phyloP scores from a whole-genome alignment of 2,329 filamentous ascomycete genomes.

The Xylaria sp. region DNA sequence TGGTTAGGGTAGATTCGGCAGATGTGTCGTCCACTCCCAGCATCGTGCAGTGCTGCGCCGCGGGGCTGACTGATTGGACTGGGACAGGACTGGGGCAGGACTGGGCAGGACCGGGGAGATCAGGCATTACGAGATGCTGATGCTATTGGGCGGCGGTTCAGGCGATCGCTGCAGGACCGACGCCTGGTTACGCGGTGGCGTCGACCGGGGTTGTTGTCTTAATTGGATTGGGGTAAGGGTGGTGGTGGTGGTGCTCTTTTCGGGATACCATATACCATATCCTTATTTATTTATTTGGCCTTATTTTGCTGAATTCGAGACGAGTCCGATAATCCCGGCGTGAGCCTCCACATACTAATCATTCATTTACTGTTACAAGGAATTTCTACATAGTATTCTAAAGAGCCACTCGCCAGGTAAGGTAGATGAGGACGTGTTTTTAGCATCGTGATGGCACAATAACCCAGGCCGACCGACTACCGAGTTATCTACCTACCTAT shows the following conservation, averaged over 20 bases:
- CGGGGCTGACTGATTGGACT: conserved; percentile 28
- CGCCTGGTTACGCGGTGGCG: conserved; percentile 29
- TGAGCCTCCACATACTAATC: conserved; percentile 2
- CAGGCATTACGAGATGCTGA: conserved; percentile 22
- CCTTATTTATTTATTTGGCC: not conserved
- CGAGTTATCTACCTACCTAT: not conserved
- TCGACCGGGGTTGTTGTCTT: conserved; percentile 9
- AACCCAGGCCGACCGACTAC: not conserved
- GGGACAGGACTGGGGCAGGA: not conserved
- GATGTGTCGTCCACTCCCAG: conserved; percentile 32
- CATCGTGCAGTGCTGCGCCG: not conserved
- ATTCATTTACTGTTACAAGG: not conserved
- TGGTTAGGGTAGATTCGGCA: conserved; percentile 36
- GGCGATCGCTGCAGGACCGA: conserved; percentile 33
- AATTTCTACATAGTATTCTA: not conserved
- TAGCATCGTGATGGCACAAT: not conserved
- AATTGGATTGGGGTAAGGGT: conserved; percentile 33
- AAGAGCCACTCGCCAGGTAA: too few species aligned
- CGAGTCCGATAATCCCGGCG: conserved; percentile 8
- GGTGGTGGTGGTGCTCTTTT: not conserved
- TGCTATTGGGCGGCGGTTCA: conserved; percentile 21
- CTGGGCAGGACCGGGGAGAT: not conserved
- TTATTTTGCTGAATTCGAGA: not conserved
- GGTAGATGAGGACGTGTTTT: too few species aligned
- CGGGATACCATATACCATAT: conserved; percentile 11